Conservation (phyloP, 805 yeast genomes). For the Allodekkera sacchari region DNA sequence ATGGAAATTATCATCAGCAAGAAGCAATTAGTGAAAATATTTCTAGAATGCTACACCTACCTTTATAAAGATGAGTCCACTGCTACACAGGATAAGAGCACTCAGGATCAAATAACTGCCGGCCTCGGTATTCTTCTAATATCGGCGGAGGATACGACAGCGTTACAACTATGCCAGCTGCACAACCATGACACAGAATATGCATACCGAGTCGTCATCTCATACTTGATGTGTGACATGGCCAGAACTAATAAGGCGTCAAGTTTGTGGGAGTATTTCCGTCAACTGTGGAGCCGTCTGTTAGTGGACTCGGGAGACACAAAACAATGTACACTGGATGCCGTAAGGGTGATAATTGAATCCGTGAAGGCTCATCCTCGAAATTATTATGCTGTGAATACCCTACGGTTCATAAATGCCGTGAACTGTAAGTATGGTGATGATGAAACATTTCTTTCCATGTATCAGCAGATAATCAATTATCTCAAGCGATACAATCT, state of each 20-base stretch:
- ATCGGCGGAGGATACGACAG: conserved; percentile 23
- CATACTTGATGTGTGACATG: conserved; percentile 16
- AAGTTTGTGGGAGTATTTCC: conserved; percentile 23
- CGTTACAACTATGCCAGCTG: conserved; percentile 8
- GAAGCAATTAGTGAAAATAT: conserved; percentile 7
- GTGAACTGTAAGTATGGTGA: conserved; percentile 2
- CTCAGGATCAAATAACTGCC: conserved; percentile 9
- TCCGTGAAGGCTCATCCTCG: conserved; percentile 34
- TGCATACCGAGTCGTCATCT: conserved; percentile 2
- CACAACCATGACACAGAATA: not conserved
- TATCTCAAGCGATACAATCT: conserved; percentile 10
- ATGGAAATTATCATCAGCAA: conserved; percentile 13
- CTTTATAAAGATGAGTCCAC: conserved; percentile 3
- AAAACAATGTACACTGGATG: no score
- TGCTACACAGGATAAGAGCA: not conserved
- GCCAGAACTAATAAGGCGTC: conserved; percentile 27
- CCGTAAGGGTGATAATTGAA: conserved; percentile 14
- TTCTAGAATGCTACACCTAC: conserved; percentile 11
- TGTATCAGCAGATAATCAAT: not conserved
- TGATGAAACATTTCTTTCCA: conserved; percentile 1
- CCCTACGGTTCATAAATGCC: conserved; percentile 19
- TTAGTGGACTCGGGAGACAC: no score
- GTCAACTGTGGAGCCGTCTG: no score
- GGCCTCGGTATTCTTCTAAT: conserved; percentile 19
- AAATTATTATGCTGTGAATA: conserved; percentile 43